A percentile compares a stretch with the other conserved stretches of the same genome.
Conservation (phyloP, 257 asterid species). For the Solanum sejunctum region DNA sequence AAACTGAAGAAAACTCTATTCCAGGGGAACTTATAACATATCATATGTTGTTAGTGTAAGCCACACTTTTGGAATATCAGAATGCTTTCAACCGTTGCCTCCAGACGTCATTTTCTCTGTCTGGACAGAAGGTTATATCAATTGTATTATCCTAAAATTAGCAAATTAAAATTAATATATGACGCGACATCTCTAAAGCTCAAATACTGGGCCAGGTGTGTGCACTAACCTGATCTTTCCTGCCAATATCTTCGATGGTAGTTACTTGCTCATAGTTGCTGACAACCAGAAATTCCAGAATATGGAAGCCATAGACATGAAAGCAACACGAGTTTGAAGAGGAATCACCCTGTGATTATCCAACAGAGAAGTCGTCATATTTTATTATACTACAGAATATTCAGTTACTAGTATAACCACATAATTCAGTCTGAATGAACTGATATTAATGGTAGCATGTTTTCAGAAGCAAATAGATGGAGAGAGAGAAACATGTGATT, state of each 20-base stretch:
- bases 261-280: constrained; percentile 65
- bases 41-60: not conserved
- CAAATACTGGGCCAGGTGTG: constrained; percentile 5
- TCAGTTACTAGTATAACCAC: not conserved
- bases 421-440: not conserved
- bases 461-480: not conserved
- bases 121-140: not conserved
- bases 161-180: not conserved
- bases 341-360: constrained; percentile 57
- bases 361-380: not conserved
- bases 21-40: not conserved
- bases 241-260: not conserved
- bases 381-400: not conserved
- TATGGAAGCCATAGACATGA: constrained; percentile 87
- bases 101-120: not conserved
- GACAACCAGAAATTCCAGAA: constrained; percentile 90
- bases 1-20: not conserved
- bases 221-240: not conserved
- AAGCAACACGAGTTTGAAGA: constrained; percentile 88
- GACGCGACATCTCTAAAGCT: not conserved
- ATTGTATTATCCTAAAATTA: not conserved
- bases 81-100: not conserved
- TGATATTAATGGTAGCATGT: not conserved
- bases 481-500: not conserved
- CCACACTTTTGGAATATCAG: not conserved